Base-by-base conservation (phyloP, 345 rosid species). In the Noccaea bulbosa region DNA sequence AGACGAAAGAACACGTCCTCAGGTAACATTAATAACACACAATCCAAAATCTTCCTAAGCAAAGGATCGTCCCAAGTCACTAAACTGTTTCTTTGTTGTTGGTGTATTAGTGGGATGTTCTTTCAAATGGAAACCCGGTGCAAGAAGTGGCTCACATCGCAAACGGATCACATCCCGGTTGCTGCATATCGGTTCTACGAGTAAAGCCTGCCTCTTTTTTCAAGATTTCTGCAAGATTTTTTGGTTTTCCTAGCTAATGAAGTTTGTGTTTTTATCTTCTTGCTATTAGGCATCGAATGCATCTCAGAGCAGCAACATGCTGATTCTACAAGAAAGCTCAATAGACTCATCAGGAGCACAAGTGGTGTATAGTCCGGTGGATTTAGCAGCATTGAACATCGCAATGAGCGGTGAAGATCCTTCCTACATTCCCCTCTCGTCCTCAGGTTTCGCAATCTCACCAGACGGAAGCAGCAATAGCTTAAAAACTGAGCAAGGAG, bases 351-450 rank as follows among this genome's bases (percentile, higher is more conserved):
- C 99, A 8, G 99, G 92, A 38, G 87, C 96, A 10, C 79, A 91
- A 0, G 85, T 94, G 34, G 89, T 91, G 9, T 91, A 91, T 62
- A 87, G 98, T 74, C 95, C 99, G 0, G 90, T 94, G 32, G 99
- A 94, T 67, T 80, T 91, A 61, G 78, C 93, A 0, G 88, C 92
- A 8, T 75, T 94, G 70, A 85, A 89, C 83, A 74, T 91, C n/a
- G 96, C 96, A 61, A 89, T 91, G 93, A 91, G 85, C 17, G 99
- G 98, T 0, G 98, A 89, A 57, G 99, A 94, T 64, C 88, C 99
- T 5, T 89, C 96, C 12, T 88, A 79, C 80, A 85, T 94, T 39
- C 95, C 96, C 0, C 76, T 91, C 15, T 82, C 91, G n/a, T 93
- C 99, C n/a, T 94, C 99, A 9, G 99, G 99, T 11, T 91, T 91